Base-by-base conservation (phyloP, 2,329 filamentous ascomycete species). In the Colletotrichum sp. region DNA sequence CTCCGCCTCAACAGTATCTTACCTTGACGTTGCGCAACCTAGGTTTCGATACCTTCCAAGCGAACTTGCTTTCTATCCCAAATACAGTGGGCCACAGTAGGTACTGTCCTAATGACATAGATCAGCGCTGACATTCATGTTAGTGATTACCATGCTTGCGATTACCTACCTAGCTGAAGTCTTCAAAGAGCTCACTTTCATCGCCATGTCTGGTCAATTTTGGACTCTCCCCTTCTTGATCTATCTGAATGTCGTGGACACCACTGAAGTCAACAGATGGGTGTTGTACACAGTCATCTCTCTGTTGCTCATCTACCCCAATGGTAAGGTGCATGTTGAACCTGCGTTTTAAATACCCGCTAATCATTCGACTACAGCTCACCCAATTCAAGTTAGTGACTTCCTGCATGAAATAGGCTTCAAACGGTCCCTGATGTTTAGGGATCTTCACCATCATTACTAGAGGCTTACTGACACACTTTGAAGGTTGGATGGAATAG, bases 61-160 rank as follows among this genome's bases (percentile, higher is more conserved):
- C 91, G 3, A 94, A 93, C 79, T 81, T 94, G 39, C 87, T 94
- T 9, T 88, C 89, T 3, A 93, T 94, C n/a, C 89, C 91, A 0
- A 87, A 85, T 59, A 85, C 83, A 1, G 82, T 86, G 59, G 67
- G 77, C 12, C 83, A 83, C 71, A 84, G 81, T 81, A 18, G 2
- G 16, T 24, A 6, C 21, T 4, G 8, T 26, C 4, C 34, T 66
- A 34, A 43, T 26, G 4, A 26, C 24, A 5, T 26, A 5, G 5
- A 10, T 12, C 7, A 24, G 7, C n/a, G 13, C 16, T 34, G 2
- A 55, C 36, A 85, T 16, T 13, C 16, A 1, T 16, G 85, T 83
- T 77, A 87, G 8, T 8, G 85, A 84, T 5, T 86, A 87, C 52
- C 55, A 83, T 90, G 61, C 80, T 90, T 18, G 83, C 85, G 69